A percentile compares a stretch with the other conserved stretches of the same genome.
Conservation (phyloP, 192 early-diverging fungal species). For the Entomortierella beljakovae region DNA sequence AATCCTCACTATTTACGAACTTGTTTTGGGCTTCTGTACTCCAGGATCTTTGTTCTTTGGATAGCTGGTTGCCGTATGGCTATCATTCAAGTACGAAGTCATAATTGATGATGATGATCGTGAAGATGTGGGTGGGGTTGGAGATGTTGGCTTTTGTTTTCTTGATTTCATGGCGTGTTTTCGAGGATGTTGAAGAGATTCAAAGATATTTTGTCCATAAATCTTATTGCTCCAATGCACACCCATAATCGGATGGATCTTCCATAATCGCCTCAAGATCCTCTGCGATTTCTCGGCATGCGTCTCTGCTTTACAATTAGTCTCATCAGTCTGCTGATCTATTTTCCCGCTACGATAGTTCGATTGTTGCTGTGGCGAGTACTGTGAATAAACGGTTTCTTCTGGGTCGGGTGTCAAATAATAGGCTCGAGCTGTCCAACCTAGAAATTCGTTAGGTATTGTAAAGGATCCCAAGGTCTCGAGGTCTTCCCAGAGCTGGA, state of each 20-base stretch:
- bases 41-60: background rate
- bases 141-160: background rate
- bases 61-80: background rate
- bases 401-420: constrained; percentile 8
- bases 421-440: constrained; percentile 36
- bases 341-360: background rate
- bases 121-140: background rate
- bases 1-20: too few species aligned
- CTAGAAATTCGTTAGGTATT: constrained; percentile 41
- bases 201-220: constrained; percentile 40
- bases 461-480: constrained; percentile 24
- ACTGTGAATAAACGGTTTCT: background rate
- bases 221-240: constrained; percentile 34
- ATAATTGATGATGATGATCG: constrained; percentile 5
- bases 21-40: too few species aligned
- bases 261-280: constrained; percentile 38
- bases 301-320: background rate
- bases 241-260: constrained; percentile 21
- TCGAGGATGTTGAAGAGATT: background rate
- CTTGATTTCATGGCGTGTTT: background rate
- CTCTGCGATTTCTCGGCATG: constrained; percentile 17
- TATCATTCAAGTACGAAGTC: constrained; percentile 3
- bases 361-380: background rate
- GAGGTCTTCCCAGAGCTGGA: constrained; percentile 41
- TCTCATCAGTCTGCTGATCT: background rate